Evolutionary conservation across 352 stramenopile genomes (phyloP), one percentile per base, ranked within the genome.

Genomic region (Pythium oligandrum): DNA sequence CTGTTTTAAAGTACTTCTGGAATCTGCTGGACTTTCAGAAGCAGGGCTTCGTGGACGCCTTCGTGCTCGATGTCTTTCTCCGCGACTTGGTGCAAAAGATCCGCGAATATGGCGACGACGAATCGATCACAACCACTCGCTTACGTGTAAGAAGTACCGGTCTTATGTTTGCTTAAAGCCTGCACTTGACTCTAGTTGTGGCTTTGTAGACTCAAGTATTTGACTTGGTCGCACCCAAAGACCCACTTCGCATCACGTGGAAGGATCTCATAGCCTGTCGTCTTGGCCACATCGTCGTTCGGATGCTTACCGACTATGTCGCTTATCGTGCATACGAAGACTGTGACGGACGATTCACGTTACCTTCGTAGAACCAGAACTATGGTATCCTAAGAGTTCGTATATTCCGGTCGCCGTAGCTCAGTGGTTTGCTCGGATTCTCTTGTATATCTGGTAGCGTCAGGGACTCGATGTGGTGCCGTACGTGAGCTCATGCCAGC

Each of bases 21-120:
- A 66, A 51, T 26, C 64, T 86, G n/a, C 67, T 89, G 6, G 76
- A 89, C 50, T 69, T 85, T 44, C 75, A 86, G 5, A 85, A 86
- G 32, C 78, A 86, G 36, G 72, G 74, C 2, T 86, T 71, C 54
- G 51, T 89, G 26, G 75, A 87, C 43, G 63, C 63, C 4, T 83
- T 83, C 59, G 78, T 73, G 8, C 47, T 89, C 45, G 75, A 88
- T 40, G 80, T 67, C 34, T 89, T 88, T 45, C 48, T 87, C 17
- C 58, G 70, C n/a, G 79, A 82, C 37, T 48, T 87, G 8, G 58
- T 77, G 4, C 51, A 64, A n/a, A 86, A 86, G 50, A 75, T 82
- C 34, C 40, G 48, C 7, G 49, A 31, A 0, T 64, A 75, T 34
- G 57, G 70, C 46, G 51, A 63, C 3, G 60, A 73, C 3, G 64